Conservation (phyloP, 2,329 filamentous ascomycete species). For the Pestalotiopsis sp. region DNA sequence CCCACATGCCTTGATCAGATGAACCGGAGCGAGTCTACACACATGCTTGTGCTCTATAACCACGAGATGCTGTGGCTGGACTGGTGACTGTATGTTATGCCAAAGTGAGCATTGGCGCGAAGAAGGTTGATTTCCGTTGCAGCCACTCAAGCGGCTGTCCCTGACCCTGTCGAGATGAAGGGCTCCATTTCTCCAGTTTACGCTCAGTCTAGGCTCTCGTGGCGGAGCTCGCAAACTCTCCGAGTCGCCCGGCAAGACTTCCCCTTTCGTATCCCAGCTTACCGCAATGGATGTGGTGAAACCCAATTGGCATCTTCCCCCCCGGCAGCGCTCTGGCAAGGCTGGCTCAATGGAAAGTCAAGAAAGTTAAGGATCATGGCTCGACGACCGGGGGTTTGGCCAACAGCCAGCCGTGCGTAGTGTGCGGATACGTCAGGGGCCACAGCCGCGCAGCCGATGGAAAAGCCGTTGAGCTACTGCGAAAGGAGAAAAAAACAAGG, state of each 20-base stretch:
- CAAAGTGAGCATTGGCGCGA: not conserved
- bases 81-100: not conserved
- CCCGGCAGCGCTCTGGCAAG: not conserved
- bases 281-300: not conserved
- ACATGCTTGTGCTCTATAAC: not conserved
- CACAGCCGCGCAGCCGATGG: not conserved
- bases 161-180: conserved; percentile 4
- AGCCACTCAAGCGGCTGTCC: not conserved
- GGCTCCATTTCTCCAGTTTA: conserved; percentile 13
- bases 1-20: not conserved
- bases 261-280: conserved; percentile 5
- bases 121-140: not conserved
- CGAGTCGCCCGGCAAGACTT: conserved; percentile 11
- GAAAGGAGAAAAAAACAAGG: not conserved
- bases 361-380: not conserved
- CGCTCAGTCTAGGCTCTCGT: conserved; percentile 3
- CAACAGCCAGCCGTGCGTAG: not conserved
- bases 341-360: not conserved
- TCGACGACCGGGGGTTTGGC: not conserved
- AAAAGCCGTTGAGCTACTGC: not conserved
- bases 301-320: not conserved
- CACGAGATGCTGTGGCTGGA: not conserved
- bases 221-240: not conserved
- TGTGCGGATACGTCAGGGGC: not conserved
- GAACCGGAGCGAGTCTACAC: not conserved